A percentile compares a stretch with the other conserved stretches of the same genome.
These are phyloP conservation scores for Dichomitus squalens DNA, from an alignment of 1,284 basidiomycete genomes.

Conservation along the genomic window DNA sequence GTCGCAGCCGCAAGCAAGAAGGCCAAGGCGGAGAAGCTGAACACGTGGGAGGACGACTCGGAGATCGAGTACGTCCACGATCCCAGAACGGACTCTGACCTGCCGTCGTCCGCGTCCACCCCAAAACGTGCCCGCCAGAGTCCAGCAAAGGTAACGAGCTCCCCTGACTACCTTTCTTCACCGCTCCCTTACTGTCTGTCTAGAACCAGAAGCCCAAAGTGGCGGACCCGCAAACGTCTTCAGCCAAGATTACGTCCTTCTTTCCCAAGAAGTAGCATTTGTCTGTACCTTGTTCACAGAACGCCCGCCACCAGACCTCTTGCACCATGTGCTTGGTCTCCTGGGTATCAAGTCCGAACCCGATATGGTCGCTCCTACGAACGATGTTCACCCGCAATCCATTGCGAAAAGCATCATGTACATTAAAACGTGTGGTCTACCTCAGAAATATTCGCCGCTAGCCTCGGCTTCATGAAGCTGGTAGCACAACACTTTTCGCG, in stretches of 20 bases:
- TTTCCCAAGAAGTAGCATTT: constrained; percentile 21
- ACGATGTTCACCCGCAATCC: no score
- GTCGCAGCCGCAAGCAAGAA: constrained; percentile 8
- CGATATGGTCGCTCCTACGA: no score
- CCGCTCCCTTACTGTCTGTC: no score
- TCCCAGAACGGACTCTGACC: background rate
- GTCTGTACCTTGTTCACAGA: background rate
- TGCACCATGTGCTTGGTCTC: no score
- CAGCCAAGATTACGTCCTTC: constrained; percentile 31
- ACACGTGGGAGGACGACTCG: constrained; percentile 28
- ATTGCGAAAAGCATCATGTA: no score
- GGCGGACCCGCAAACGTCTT: constrained; percentile 1
- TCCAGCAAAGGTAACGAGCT: background rate
- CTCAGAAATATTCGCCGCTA: no score
- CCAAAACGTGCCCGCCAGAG: background rate
- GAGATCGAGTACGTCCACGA: constrained; percentile 29
- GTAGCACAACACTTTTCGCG: no score
- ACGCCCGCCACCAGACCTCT: background rate
- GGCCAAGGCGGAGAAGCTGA: constrained; percentile 17
- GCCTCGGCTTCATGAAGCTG: no score
- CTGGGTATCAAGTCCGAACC: no score
- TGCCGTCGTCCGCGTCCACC: background rate
- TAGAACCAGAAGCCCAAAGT: background rate
- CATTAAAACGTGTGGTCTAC: no score
- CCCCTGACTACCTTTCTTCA: background rate